Base-by-base conservation (phyloP, 495 filamentous ascomycete genomes). In the Hypoxylon crocopeplum region DNA sequence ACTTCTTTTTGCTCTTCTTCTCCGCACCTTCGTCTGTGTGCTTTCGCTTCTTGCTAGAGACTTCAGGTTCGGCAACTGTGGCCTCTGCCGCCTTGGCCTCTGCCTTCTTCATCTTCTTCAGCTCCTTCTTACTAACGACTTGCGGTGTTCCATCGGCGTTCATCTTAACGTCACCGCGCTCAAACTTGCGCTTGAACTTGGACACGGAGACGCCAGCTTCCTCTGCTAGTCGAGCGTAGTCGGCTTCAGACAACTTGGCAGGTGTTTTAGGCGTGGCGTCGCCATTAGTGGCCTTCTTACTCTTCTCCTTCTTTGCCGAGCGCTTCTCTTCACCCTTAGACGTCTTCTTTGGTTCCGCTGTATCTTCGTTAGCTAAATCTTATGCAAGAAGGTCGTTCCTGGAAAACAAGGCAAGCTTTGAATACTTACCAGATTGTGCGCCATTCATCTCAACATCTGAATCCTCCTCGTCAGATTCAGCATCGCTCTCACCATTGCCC, bases 101-200 rank as follows among this genome's bases (percentile, higher is more conserved):
- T 16, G 79, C 79, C 75, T 88, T 88, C 81, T 84, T 86, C 56
- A 82, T 78, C 77, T 88, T 89, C 82, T 91, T 91, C 55, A 88
- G 70, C 48, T 87, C 86, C 75, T 91, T 91, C 79, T 90, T 89
- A 72, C 82, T 87, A 55, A 86, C 53, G n/a, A 85, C 69, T 47
- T 79, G 72, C 7, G 86, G 85, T 48, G 76, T 85, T 29, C 86
- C 86, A 37, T 82, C 79, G 6, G 72, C 69, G 49, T 77, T 75
- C 55, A 88, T 79, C 59, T 77, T 73, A 53, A 90, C 85, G 68
- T 89, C 82, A 12, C 87, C 87, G 15, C 85, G 81, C 65, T 86
- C 84, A 17, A 86, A 79, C 80, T 89, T 89, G 56, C 86, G 81
- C 77, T 86, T 82, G 74, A 88, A 90, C 64, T 87, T 83, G 69